phyloP scores from a whole-genome alignment of 148 eudicot species.

The Suaeda aralocaspica region DNA sequence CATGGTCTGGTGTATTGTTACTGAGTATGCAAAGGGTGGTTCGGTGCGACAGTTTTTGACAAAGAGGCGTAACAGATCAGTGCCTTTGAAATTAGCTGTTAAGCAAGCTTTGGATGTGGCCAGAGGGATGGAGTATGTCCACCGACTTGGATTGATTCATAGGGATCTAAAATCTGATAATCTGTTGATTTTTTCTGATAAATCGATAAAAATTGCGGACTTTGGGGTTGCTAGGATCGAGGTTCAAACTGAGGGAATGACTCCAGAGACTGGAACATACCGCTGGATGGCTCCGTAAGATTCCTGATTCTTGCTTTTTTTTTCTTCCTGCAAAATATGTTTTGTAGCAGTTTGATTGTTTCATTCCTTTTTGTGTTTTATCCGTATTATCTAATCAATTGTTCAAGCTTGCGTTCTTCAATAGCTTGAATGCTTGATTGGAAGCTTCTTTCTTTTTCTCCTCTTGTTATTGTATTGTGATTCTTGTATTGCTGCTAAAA shows the following conservation, averaged over 20 bases:
- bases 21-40: slow-evolving; percentile 98
- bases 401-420: background rate
- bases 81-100: slow-evolving; percentile 86
- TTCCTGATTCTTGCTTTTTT: slow-evolving; percentile 10
- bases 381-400: no score
- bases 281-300: slow-evolving; percentile 99
- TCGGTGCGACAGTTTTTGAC: slow-evolving; percentile 88
- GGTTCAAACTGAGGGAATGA: slow-evolving; percentile 99
- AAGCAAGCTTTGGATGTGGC: slow-evolving; percentile 99
- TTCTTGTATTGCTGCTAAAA: no score
- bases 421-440: background rate
- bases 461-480: no score
- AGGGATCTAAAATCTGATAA: slow-evolving; percentile 92
- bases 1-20: slow-evolving; percentile 98
- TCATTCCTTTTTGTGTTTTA: background rate
- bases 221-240: slow-evolving; percentile 98
- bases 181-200: slow-evolving; percentile 81
- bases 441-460: no score
- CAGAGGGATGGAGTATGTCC: slow-evolving; percentile 97
- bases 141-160: slow-evolving; percentile 76
- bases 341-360: background rate
- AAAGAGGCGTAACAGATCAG: slow-evolving; percentile 75
- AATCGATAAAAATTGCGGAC: slow-evolving; percentile 94
- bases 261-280: slow-evolving; percentile 97
- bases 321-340: background rate